Evolutionary conservation across 2,329 filamentous ascomycete species (phyloP).

Genomic region (Aureobasidium vineae): DNA sequence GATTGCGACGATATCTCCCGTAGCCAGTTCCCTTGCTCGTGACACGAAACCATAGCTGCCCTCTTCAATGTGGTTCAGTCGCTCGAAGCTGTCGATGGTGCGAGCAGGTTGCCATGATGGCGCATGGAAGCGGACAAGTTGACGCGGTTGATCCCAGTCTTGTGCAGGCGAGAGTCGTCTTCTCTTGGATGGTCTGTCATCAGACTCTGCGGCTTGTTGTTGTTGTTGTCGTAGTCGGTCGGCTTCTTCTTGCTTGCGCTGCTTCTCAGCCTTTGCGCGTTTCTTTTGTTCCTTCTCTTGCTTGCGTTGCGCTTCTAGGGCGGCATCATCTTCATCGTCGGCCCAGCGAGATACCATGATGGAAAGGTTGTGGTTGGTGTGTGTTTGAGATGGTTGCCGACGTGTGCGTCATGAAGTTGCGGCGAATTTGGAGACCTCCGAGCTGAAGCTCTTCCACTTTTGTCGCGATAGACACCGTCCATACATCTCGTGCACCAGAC

Average conservation of each 20-base stretch:
- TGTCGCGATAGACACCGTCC: constrained; percentile 10
- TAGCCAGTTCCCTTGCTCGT: constrained; percentile 69
- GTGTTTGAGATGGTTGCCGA: neutral
- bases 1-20: constrained; percentile 79
- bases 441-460: neutral
- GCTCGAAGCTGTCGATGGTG: constrained; percentile 84
- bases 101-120: constrained; percentile 68
- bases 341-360: constrained; percentile 73
- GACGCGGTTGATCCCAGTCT: constrained; percentile 45
- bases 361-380: neutral
- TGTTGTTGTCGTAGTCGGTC: constrained; percentile 39
- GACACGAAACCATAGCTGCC: constrained; percentile 95
- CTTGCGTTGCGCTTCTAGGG: constrained; percentile 68
- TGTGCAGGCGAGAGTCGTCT: constrained; percentile 58
- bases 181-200: constrained; percentile 55
- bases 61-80: constrained; percentile 95
- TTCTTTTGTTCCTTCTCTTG: constrained; percentile 88
- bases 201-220: constrained; percentile 28
- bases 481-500: constrained; percentile 8
- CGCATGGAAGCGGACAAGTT: constrained; percentile 69
- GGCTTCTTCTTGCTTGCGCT: constrained; percentile 62
- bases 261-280: constrained; percentile 77
- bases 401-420: constrained; percentile 21
- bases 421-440: constrained; percentile 23
- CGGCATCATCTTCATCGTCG: constrained; percentile 76